Percentiles rank a stretch among this genome's conserved stretches.
phyloP scores from a whole-genome alignment of 139 green algal species.

The Coccomyxa sp. region DNA sequence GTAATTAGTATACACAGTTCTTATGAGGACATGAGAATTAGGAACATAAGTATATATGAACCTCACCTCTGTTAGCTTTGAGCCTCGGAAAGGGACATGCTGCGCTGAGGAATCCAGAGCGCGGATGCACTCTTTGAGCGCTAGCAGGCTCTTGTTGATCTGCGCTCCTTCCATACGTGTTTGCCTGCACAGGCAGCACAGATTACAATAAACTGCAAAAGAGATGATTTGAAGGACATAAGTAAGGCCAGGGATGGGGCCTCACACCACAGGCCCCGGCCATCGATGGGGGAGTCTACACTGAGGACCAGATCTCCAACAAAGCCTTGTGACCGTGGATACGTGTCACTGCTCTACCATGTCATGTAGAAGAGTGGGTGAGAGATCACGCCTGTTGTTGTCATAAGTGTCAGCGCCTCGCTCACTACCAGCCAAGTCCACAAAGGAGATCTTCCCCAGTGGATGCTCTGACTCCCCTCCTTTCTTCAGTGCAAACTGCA shows the following conservation, averaged over 20 bases:
- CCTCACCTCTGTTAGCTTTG: conserved; percentile 84
- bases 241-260: too few relatives aligned
- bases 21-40: too few relatives aligned
- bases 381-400: conserved; percentile 64
- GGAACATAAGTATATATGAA: too few relatives aligned
- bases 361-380: background rate
- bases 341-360: background rate
- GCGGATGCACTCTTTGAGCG: conserved; percentile 94
- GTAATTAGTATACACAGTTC: too few relatives aligned
- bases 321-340: too few relatives aligned
- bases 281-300: too few relatives aligned
- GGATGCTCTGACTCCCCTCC: conserved; percentile 15
- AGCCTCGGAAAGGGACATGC: conserved; percentile 94
- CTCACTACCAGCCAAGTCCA: conserved; percentile 96
- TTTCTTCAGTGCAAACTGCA: conserved; percentile 29
- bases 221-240: background rate
- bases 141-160: conserved; percentile 98
- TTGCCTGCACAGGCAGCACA: conserved; percentile 54
- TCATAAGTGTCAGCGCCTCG: conserved; percentile 91
- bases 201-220: background rate
- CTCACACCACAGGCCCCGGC: too few relatives aligned
- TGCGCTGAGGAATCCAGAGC: conserved; percentile 82
- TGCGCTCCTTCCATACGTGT: conserved; percentile 90
- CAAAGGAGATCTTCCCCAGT: conserved; percentile 95
- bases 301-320: background rate